A percentile compares a stretch with the other conserved stretches of the same genome.
Evolutionary conservation across 108 stramenopile species (phyloP).

Genomic region (Pelagomonas calceolata): DNA sequence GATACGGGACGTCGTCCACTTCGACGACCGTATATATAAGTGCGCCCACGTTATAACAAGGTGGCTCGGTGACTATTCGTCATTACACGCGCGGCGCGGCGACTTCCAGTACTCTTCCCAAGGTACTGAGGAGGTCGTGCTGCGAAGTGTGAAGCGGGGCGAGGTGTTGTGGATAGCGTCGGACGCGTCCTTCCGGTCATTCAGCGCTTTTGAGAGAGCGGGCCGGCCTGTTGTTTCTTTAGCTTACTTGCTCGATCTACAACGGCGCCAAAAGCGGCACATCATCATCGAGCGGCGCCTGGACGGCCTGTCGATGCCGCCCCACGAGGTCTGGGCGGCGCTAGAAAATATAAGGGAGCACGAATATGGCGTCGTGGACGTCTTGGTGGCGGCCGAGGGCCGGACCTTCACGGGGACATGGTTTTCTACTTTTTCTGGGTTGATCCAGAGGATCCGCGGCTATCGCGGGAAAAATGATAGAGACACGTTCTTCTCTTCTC

Average conservation of each 20-base stretch:
- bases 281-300: constrained; percentile 16
- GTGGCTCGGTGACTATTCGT: neutral
- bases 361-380: constrained; percentile 75
- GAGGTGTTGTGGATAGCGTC: constrained; percentile 69
- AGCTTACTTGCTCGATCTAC: too few relatives aligned
- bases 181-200: constrained; percentile 73
- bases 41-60: neutral
- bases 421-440: constrained; percentile 63
- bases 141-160: constrained; percentile 22
- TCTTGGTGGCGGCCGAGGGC: constrained; percentile 60
- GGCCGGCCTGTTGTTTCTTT: constrained; percentile 10
- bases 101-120: constrained; percentile 14
- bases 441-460: constrained; percentile 51
- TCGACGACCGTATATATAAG: neutral
- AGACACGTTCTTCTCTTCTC: constrained; percentile 47
- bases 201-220: constrained; percentile 39
- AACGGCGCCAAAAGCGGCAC: too few relatives aligned
- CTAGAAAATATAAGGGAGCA: constrained; percentile 38
- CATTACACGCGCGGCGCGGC: constrained; percentile 4
- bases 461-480: constrained; percentile 19
- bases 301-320: constrained; percentile 53
- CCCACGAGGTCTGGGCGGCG: neutral
- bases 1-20: constrained; percentile 8
- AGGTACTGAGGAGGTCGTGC: neutral
- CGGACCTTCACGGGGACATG: constrained; percentile 64